phyloP scores from a whole-genome alignment of 306 rosid species.

The Dalbergia oliveri region DNA sequence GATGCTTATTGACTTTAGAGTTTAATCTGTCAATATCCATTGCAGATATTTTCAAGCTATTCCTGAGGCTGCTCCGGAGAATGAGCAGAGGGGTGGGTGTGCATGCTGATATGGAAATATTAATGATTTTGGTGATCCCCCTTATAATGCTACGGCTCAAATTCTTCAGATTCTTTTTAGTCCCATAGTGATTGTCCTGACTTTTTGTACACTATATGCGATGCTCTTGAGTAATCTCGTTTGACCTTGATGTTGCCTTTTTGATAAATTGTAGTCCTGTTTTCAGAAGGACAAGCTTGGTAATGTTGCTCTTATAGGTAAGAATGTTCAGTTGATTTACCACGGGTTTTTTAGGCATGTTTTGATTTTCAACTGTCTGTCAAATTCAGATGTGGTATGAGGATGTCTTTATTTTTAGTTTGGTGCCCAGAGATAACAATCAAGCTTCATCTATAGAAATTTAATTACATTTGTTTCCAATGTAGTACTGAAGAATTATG shows the following conservation, averaged over 20 bases:
- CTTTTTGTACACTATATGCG: constrained; percentile 48
- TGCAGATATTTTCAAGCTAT: constrained; percentile 92
- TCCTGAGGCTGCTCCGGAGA: constrained; percentile 75
- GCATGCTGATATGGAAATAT: constrained; percentile 63
- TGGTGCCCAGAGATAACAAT: background rate
- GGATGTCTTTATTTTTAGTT: background rate
- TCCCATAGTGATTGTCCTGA: constrained; percentile 15
- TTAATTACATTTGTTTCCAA: background rate
- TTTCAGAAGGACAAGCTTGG: constrained; percentile 27
- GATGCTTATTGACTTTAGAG: background rate
- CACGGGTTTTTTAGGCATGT: constrained; percentile 20
- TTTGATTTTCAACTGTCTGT: background rate
- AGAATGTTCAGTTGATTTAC: constrained; percentile 46
- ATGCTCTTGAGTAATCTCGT: constrained; percentile 32
- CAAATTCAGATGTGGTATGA: constrained; percentile 18
- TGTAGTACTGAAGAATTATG: background rate
- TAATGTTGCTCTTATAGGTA: constrained; percentile 42
- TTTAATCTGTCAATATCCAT: constrained; percentile 19
- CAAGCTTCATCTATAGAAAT: background rate
- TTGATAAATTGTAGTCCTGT: constrained; percentile 29
- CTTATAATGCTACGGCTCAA: constrained; percentile 23
- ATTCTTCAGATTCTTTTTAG: constrained; percentile 51
- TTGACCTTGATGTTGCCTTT: background rate
- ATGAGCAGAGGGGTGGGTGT: constrained; percentile 88
- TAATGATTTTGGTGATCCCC: constrained; percentile 32